Evolutionary conservation across 2,329 filamentous ascomycete species (phyloP).

Genomic region (Plenodomus biglobosus): DNA sequence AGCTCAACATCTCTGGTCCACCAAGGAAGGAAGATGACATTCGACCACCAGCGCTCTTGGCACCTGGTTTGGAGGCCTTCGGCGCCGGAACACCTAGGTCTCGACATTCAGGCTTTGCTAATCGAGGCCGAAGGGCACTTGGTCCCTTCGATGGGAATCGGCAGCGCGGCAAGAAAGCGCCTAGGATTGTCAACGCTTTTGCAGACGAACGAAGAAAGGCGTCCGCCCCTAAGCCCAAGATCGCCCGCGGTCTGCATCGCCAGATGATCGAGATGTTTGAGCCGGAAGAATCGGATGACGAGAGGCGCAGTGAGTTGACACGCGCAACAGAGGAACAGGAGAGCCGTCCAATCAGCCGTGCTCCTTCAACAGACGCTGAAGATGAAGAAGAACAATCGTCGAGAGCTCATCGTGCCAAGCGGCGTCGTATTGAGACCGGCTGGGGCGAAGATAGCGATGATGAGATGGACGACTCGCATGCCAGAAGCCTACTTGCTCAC

Average conservation of each 20-base stretch:
- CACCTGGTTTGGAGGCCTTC: slow-evolving; percentile 61
- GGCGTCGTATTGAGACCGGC: slow-evolving; percentile 48
- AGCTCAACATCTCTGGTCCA: slow-evolving; percentile 73
- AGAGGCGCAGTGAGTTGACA: slow-evolving; percentile 66
- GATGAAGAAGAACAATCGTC: slow-evolving; percentile 54
- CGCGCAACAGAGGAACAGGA: slow-evolving; percentile 84
- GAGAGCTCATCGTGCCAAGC: slow-evolving; percentile 49
- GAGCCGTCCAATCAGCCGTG: slow-evolving; percentile 75
- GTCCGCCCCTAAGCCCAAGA: slow-evolving; percentile 57
- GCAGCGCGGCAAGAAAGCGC: slow-evolving; percentile 43
- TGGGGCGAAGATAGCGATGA: slow-evolving; percentile 54
- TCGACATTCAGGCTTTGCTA: slow-evolving; percentile 45
- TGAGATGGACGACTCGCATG: slow-evolving; percentile 51
- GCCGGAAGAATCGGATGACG: slow-evolving; percentile 82
- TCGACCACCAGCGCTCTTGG: slow-evolving; percentile 57
- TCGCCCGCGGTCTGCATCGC: slow-evolving; percentile 76
- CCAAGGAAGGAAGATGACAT: slow-evolving; percentile 59
- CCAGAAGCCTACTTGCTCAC: slow-evolving; percentile 52
- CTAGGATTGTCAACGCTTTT: slow-evolving; percentile 50
- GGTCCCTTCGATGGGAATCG: slow-evolving; percentile 50
- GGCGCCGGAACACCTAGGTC: slow-evolving; percentile 64
- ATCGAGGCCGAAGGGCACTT: slow-evolving; percentile 47
- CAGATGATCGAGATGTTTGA: slow-evolving; percentile 72
- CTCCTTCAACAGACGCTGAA: slow-evolving; percentile 54
- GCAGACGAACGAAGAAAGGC: slow-evolving; percentile 62